phyloP scores from a whole-genome alignment of 306 rosid genomes.

The Trifolium dubium region DNA sequence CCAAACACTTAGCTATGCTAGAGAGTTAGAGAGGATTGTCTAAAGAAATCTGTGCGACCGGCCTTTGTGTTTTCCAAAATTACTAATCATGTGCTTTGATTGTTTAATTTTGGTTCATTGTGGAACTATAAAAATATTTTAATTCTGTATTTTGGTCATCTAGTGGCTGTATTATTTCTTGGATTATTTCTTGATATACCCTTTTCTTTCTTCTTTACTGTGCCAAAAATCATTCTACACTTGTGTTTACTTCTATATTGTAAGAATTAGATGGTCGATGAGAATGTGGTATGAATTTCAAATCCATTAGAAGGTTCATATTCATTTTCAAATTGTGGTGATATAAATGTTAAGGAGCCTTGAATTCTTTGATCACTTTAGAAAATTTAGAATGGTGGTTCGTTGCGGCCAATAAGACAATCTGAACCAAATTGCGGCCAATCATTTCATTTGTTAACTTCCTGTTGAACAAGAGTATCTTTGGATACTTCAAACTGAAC shows the following conservation, averaged over 20 bases:
- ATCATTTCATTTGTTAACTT: no score
- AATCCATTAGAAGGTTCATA: neutral
- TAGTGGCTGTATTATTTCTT: neutral
- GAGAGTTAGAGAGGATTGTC: conserved; percentile 99
- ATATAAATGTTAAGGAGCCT: neutral
- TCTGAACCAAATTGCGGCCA: no score
- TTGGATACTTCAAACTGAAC: no score
- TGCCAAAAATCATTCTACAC: neutral
- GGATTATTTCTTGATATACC: neutral
- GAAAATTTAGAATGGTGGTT: no score
- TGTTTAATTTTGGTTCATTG: conserved; percentile 34
- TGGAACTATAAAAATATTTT: neutral
- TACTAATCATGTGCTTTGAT: conserved; percentile 28
- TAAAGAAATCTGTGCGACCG: conserved; percentile 42
- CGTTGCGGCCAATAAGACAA: no score
- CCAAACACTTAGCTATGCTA: conserved; percentile 96
- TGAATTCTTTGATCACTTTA: no score
- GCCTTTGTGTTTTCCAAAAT: conserved; percentile 35
- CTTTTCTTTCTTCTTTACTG: neutral
- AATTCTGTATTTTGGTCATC: neutral
- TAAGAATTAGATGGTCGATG: conserved; percentile 32
- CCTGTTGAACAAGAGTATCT: no score
- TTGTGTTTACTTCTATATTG: neutral
- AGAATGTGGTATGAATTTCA: neutral
- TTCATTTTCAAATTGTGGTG: neutral